Base-by-base conservation (phyloP, 2,329 filamentous ascomycete genomes). In the Alternaria hordeiaustralica region DNA sequence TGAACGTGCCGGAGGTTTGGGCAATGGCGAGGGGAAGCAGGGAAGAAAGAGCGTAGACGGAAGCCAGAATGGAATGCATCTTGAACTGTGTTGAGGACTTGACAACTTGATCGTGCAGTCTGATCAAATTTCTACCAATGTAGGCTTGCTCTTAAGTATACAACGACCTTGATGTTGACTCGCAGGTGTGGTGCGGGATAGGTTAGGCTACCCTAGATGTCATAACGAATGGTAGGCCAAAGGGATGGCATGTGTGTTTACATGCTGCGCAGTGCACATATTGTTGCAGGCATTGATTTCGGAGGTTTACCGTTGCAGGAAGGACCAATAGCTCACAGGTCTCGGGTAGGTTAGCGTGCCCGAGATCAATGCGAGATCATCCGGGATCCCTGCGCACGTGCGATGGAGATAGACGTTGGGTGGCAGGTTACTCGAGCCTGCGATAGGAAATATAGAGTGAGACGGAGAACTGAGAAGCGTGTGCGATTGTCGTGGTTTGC, bases 1-100 rank as follows among this genome's bases (percentile, higher is more conserved):
- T 84, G 75, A 89, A 85, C n/a, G 80, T 78, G 51, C 83, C 82
- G 41, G 74, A 72, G 13, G 75, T 76, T 49, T 73, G 71, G 25
- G 70, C 69, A 11, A 62, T 15, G 15, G 60, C 44, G 5, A 62
- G 49, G 20, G 63, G 61, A 49, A 58, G 50, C 28, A 51, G 69
- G 5, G 47, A 69, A 25, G 25, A 62, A 58, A 61, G 28, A 65
- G 60, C 36, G 64, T 55, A 41, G 55, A 51, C 26, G 51, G 58
- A 43, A 8, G 46, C 44, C 47, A 54, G 30, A 49, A 58, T 47
- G 21, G 63, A 63, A 28, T 62, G 65, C 71, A 73, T 73, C 11
- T 30, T 62, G 49, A 49, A 36, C n/a, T 47, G 5, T 54, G 25
- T 2, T 23, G 11, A 47, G 47, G 43, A 30, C 53, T 49, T 28